Percentiles rank a stretch among this genome's conserved stretches.
Evolutionary conservation across 768 basidiomycete genomes (phyloP).

Genomic region (Lanmaoa pseudosensibilis): DNA sequence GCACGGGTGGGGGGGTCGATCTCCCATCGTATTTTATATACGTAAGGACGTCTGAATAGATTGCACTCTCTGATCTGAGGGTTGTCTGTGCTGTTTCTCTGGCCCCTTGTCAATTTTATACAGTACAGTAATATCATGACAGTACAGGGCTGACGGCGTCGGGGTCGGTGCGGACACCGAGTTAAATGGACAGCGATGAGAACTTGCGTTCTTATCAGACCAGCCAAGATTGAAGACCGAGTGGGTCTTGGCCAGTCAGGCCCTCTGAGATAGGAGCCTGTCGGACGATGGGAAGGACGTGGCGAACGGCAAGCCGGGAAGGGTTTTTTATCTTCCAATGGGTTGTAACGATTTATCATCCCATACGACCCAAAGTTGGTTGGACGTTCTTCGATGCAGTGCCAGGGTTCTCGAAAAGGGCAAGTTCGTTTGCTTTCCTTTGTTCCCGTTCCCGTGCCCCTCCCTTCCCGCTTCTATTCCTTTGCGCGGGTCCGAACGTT

Average conservation of each 20-base stretch:
- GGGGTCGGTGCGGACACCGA: background rate
- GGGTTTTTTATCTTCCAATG: background rate
- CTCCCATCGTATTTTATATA: background rate
- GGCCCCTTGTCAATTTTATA: background rate
- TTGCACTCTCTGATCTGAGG: slow-evolving; percentile 4
- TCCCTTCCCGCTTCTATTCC: background rate
- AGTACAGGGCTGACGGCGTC: background rate
- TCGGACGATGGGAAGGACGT: background rate
- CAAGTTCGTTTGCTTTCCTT: background rate
- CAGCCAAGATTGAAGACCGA: background rate
- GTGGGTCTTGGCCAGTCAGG: background rate
- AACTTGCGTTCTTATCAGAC: background rate
- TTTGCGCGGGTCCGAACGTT: slow-evolving; percentile 7
- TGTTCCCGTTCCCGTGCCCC: slow-evolving; percentile 2
- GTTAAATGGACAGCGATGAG: background rate
- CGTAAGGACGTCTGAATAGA: slow-evolving; percentile 7
- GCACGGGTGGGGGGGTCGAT: background rate
- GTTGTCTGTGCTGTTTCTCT: background rate
- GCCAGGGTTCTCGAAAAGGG: background rate
- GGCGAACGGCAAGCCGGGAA: background rate
- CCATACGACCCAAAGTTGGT: background rate
- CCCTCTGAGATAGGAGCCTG: background rate
- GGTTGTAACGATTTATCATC: background rate
- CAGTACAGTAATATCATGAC: background rate
- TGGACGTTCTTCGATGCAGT: background rate